A percentile compares a stretch with the other conserved stretches of the same genome.
phyloP scores from a whole-genome alignment of 1,139 yeast species.

The Geotrichum klebahnii region DNA sequence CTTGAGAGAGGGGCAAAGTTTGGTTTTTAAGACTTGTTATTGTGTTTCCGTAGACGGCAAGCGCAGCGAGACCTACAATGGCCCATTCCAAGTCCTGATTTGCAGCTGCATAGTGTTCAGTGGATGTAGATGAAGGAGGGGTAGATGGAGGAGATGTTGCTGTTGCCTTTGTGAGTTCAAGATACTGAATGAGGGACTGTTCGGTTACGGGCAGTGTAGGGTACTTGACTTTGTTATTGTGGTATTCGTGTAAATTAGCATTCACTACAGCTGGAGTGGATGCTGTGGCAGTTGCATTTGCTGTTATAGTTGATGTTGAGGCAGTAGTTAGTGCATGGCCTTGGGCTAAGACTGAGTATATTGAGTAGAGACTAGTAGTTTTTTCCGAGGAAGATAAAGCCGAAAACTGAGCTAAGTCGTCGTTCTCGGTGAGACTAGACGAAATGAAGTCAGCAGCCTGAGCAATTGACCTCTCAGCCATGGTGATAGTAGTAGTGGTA shows the following conservation, averaged over 20 bases:
- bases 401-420: not conserved
- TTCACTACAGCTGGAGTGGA: no score
- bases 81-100: slow-evolving; percentile 19
- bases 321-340: no score
- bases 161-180: no score
- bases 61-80: slow-evolving; percentile 24
- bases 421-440: not conserved
- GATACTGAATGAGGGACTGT: no score
- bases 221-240: no score
- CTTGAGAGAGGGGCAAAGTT: slow-evolving; percentile 36
- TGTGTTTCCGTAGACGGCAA: slow-evolving; percentile 28
- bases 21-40: slow-evolving; percentile 32
- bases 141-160: no score
- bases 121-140: no score
- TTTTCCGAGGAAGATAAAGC: slow-evolving; percentile 5
- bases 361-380: slow-evolving; percentile 2
- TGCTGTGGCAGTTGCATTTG: no score
- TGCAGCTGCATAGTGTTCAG: not conserved
- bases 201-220: no score
- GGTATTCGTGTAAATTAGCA: no score
- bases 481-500: not conserved
- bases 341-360: slow-evolving; percentile 9
- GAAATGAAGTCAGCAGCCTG: slow-evolving; percentile 6
- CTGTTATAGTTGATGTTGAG: no score
- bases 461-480: slow-evolving; percentile 13